Evolutionary conservation across 208 protist genomes (phyloP).

Genomic region (Acanthamoeba castellanii): DNA sequence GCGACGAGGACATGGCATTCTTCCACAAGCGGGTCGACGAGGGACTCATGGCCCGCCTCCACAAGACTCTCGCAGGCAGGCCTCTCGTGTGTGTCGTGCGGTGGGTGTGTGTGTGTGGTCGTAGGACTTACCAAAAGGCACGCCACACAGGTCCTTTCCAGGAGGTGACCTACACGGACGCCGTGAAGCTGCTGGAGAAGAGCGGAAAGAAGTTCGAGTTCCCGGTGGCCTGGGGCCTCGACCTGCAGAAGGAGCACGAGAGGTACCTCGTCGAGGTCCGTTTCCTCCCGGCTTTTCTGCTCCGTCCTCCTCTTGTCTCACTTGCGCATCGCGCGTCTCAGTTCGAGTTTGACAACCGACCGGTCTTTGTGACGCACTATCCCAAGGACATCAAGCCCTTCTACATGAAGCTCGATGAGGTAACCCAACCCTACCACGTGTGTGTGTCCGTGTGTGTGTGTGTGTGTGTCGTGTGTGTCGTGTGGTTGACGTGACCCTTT

Average conservation of each 20-base stretch:
- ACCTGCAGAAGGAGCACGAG: constrained; percentile 90
- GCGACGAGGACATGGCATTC: constrained; percentile 52
- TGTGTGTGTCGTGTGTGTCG: constrained; percentile 78
- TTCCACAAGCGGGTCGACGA: constrained; percentile 60
- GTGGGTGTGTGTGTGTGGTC: not conserved
- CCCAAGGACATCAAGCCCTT: constrained; percentile 89
- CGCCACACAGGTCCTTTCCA: constrained; percentile 67
- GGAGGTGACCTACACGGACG: constrained; percentile 86
- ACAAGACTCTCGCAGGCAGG: not conserved
- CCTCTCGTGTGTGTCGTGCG: not conserved
- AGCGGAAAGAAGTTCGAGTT: constrained; percentile 80
- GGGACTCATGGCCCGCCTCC: not conserved
- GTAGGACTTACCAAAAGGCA: not conserved
- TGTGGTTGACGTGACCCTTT: constrained; percentile 18
- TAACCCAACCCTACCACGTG: constrained; percentile 71
- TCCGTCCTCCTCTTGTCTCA: not conserved
- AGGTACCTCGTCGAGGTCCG: constrained; percentile 74
- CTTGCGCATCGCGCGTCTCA: not conserved
- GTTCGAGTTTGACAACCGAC: constrained; percentile 68
- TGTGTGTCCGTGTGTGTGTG: constrained; percentile 72
- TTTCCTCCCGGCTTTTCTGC: not conserved
- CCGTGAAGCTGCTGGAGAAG: constrained; percentile 85
- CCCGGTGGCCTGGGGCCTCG: constrained; percentile 84
- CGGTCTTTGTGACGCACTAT: constrained; percentile 89
- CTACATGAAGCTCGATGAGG: constrained; percentile 87